Base-by-base conservation (phyloP, 768 basidiomycete species). In the Hericium coralloides region DNA sequence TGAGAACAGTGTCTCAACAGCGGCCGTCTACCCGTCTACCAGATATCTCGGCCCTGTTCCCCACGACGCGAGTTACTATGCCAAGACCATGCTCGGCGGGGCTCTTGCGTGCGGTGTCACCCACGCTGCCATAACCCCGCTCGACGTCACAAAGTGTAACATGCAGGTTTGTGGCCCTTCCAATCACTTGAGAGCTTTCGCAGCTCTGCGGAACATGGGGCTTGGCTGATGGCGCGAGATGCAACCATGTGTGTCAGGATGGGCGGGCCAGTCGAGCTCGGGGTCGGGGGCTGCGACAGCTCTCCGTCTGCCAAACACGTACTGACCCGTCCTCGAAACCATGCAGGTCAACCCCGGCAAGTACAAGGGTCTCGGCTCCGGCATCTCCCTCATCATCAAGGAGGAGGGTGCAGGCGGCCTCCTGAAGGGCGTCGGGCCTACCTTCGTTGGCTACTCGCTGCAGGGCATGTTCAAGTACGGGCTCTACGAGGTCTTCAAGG, bases 401-500 rank as follows among this genome's bases (percentile, higher is more conserved):
- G 90, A 92, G 70, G 89, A 95, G 73, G 90, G 94, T 65, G 72
- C 84, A 58, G 82, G 72, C 39, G 95, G 92, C 72, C 83, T 97
- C 72, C 89, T 93, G 85, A 98, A 95, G 73, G 95, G 95, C 66
- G 77, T 97, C 69, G 90, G 90, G 38, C 95, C 95, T 54, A 98
- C 95, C 58, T 77, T 93, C 60, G 78, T 95, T 72, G 93, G 95
- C 61, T 95, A 95, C 78, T 91, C 92, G 9, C 80, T 93, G 66
- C 95, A 97, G 76, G 95, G 95, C 70, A 86, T 94, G 83, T 93
- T 95, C 87, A 98, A 98, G 76, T 97, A 92, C 72, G 95, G 95
- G 76, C 89, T 95, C 71, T 97, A 97, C 72, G 94, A 98, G 75
- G 71, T 89, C 68, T 98, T 95, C 89, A 98, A 95, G 80, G 94